phyloP scores from a whole-genome alignment of 805 yeast genomes.

The Citeromyces matritensis region DNA sequence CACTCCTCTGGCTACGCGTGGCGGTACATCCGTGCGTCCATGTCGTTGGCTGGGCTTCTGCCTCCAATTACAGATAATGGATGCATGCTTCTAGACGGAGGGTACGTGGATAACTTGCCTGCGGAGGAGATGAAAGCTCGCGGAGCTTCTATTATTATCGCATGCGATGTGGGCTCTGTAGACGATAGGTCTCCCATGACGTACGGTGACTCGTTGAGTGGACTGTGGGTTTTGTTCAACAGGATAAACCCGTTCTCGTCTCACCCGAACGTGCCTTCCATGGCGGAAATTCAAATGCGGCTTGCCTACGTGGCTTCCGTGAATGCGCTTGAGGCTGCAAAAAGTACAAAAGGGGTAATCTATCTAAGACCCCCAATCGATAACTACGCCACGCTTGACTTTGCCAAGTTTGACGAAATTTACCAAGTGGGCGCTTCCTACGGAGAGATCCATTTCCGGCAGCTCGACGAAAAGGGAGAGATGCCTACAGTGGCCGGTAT shows the following conservation, averaged over 20 bases:
- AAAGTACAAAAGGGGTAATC: conserved; percentile 67
- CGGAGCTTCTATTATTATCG: conserved; percentile 79
- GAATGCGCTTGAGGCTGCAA: conserved; percentile 81
- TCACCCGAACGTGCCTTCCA: conserved; percentile 79
- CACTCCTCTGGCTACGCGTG: conserved; percentile 90
- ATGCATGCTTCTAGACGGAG: conserved; percentile 89
- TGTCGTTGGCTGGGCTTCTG: conserved; percentile 87
- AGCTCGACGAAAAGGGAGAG: conserved; percentile 33
- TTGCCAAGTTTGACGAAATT: conserved; percentile 83
- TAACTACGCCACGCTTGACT: conserved; percentile 80
- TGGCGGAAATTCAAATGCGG: conserved; percentile 90
- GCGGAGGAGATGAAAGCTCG: conserved; percentile 82
- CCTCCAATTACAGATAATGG: conserved; percentile 88
- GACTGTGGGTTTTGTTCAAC: conserved; percentile 80
- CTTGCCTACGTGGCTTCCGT: conserved; percentile 93
- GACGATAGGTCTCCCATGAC: conserved; percentile 84
- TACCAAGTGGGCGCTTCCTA: conserved; percentile 67
- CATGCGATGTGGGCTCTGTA: conserved; percentile 91
- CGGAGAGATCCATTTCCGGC: conserved; percentile 42
- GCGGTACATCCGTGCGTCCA: conserved; percentile 90
- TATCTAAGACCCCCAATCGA: conserved; percentile 93
- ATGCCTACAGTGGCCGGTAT: too few species aligned
- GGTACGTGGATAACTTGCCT: conserved; percentile 87
- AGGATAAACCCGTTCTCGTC: conserved; percentile 82
- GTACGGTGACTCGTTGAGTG: conserved; percentile 88